phyloP scores from a whole-genome alignment of 2,329 filamentous ascomycete species.

The Mollisia scopiformis region DNA sequence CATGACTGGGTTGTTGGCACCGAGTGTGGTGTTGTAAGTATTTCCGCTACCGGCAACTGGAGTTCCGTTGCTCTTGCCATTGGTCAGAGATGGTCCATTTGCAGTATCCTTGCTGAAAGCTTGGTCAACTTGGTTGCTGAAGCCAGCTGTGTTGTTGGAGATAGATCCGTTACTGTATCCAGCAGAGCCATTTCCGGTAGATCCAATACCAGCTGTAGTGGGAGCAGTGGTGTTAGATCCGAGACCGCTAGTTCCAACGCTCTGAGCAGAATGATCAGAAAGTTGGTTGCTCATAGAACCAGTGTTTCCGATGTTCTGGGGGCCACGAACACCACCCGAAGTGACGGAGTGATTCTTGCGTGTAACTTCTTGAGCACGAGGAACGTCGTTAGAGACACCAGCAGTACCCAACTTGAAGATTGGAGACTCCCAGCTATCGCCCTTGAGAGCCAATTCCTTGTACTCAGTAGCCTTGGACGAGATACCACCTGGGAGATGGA shows the following conservation, averaged over 20 bases:
- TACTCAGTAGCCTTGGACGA: slow-evolving; percentile 94
- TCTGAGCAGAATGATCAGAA: slow-evolving; percentile 16
- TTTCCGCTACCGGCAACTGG: slow-evolving; percentile 10
- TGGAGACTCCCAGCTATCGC: slow-evolving; percentile 92
- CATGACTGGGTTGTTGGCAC: slow-evolving; percentile 29
- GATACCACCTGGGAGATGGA: slow-evolving; percentile 85
- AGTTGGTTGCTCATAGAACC: slow-evolving; percentile 19
- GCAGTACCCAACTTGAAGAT: slow-evolving; percentile 88
- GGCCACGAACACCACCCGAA: slow-evolving; percentile 29
- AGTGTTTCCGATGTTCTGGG: slow-evolving; percentile 31
- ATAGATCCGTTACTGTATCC: neutral
- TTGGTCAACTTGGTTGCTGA: slow-evolving; percentile 33
- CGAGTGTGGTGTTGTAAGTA: slow-evolving; percentile 25
- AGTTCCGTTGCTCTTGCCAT: slow-evolving; percentile 7
- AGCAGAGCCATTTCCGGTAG: slow-evolving; percentile 34
- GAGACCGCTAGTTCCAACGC: slow-evolving; percentile 28
- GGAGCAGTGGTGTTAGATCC: slow-evolving; percentile 45
- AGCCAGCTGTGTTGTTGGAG: slow-evolving; percentile 41
- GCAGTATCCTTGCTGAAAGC: slow-evolving; percentile 25
- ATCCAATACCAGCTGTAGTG: slow-evolving; percentile 37
- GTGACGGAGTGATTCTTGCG: slow-evolving; percentile 51
- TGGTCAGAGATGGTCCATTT: slow-evolving; percentile 1
- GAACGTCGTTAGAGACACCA: slow-evolving; percentile 72
- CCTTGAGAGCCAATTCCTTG: slow-evolving; percentile 83
- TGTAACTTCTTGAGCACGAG: slow-evolving; percentile 53